Evolutionary conservation across 768 basidiomycete species (phyloP), one percentile per base, ranked within the genome.

Genomic region (Royoungia palumana): DNA sequence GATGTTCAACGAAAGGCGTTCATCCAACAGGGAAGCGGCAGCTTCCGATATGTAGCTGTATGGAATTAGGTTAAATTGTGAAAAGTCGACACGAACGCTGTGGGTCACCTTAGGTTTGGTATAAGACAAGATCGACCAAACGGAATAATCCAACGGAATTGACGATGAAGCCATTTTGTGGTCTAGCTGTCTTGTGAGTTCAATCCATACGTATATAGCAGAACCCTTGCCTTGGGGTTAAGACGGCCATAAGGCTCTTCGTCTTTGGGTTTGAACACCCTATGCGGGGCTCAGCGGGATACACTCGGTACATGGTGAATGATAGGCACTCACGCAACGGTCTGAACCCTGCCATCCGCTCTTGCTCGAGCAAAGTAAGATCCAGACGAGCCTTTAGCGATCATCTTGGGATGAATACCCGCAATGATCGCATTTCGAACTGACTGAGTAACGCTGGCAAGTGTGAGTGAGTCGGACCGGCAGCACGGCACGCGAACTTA

Each of bases 221-320:
- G 9, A 12, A 35, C 7, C 40, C 63, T 41, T 42, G 82, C 85
- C 76, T 94, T 94, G 1, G 91, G 91, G 64, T 94, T 94, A 17
- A 93, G 74, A 35, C 82, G 75, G 21, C 91, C 91, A 62, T 94
- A 94, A 1, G 91, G 91, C 57, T 93, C 89, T 62, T 90, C 88
- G 50, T 90, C 87, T 64, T 93, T 92, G 2, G 92, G 92, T 64
- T 94, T 94, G 69, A 95, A 94, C 4, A 94, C 88, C 6, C 87
- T 93, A 32, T 9, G 2, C 8, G 27, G 36, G 6, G 35, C 20
- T 67, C 47, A 43, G 35, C 35, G 13, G 43, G 25, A 24, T 2
- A 16, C n/a, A 22, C 41, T 28, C 8, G 41, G 10, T 20, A 46
- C 16, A 14, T 11, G 21, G 6, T 40, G 11, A 32, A 20, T 20